Base-by-base conservation (phyloP, 2,329 filamentous ascomycete genomes). In the Trichoderma sp. region DNA sequence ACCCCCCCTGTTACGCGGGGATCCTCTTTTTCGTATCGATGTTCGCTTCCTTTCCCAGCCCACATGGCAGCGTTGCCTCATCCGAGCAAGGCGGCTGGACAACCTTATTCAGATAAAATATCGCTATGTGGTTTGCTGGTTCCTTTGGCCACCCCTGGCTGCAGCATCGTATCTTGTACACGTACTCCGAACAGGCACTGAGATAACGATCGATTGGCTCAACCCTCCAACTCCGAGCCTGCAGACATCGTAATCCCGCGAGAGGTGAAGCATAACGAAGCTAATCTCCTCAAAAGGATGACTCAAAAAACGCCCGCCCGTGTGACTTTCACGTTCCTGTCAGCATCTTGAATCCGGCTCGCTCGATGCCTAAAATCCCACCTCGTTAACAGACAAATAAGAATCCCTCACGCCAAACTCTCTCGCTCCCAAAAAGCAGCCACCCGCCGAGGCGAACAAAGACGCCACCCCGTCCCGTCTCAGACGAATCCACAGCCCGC, bases 61-160 rank as follows among this genome's bases (percentile, higher is more conserved):
- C 50, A 58, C 64, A 67, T 67, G 64, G 64, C 64, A 67, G 64
- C 50, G 64, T 57, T 67, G 36, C 64, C 53, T 67, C 23, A 34
- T 20, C 23, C 64, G 63, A 28, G 32, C 17, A 34, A 34, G 30
- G 30, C 13, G 32, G 64, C 17, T 57, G 64, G 32, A 58, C 26
- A 64, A 67, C 50, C 64, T 67, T 67, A 67, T 26, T 20, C 47
- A 7, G 32, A 13, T 17, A 6, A 55, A 8, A 36, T 15, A 20
- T 55, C 28, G n/a, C 43, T 36, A 17, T 39, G 36, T 39, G 39
- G 26, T 20, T 50, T 34, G 62, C 28, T 26, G 8, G 23, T 15
- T 36, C 43, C 3, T 12, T 12, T 2, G 3, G 3, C 43, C 47
- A 11, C 47, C 43, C 43, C 43, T 47, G 36, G 39, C 39, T 50